These are phyloP conservation scores for Vitellaria paradoxa DNA, from an alignment of 179 eudicot species.

Conservation along the genomic window DNA sequence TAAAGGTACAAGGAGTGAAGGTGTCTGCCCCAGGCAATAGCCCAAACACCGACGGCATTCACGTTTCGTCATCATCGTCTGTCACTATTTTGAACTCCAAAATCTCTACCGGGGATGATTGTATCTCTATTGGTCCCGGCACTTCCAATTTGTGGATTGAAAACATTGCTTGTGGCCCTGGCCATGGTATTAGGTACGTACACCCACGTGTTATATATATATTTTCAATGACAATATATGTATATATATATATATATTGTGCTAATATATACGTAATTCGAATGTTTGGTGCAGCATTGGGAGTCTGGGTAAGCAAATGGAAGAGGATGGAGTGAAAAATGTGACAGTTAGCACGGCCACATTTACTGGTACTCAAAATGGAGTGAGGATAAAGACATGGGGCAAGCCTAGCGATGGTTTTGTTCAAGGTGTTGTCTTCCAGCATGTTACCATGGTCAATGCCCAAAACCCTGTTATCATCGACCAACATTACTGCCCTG, in stretches of 20 bases:
- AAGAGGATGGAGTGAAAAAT: conserved; percentile 58
- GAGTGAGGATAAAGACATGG: conserved; percentile 69
- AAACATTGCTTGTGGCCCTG: conserved; percentile 34
- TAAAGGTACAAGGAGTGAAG: conserved; percentile 29
- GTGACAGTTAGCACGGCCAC: conserved; percentile 50
- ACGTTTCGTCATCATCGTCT: conserved; percentile 23
- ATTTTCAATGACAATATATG: too few relatives aligned
- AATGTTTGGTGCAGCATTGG: conserved; percentile 47
- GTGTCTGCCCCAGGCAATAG: conserved; percentile 30
- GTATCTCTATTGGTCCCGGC: conserved; percentile 41
- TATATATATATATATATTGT: too few relatives aligned
- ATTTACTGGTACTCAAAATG: conserved; percentile 47
- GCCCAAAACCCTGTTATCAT: conserved; percentile 61
- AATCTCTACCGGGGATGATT: conserved; percentile 42
- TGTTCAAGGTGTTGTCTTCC: conserved; percentile 40
- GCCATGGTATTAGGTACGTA: conserved; percentile 41
- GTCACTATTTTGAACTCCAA: conserved; percentile 25
- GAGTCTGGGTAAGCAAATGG: conserved; percentile 42
- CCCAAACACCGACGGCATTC: conserved; percentile 48
- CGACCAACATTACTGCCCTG: conserved; percentile 66
- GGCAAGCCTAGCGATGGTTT: conserved; percentile 48
- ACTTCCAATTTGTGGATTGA: conserved; percentile 30
- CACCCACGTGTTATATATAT: too few relatives aligned
- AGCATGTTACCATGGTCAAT: conserved; percentile 42
- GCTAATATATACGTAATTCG: neutral